phyloP scores from a whole-genome alignment of 2,329 filamentous ascomycete genomes.

The Phyllosticta capitalensis region DNA sequence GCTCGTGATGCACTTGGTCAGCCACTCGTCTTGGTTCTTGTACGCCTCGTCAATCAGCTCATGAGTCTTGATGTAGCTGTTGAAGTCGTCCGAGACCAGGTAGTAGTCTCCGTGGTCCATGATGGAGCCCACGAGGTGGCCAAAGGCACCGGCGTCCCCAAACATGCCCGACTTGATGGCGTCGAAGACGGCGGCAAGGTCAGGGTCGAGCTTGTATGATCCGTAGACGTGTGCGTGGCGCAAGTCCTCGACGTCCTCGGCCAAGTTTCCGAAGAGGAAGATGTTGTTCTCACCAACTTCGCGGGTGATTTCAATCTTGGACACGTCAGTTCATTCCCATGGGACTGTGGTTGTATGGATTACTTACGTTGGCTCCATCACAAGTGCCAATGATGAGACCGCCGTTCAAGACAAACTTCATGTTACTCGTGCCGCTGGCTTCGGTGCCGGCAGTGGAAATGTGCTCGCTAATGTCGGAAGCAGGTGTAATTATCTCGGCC shows the following conservation, averaged over 20 bases:
- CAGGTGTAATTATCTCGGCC: conserved; percentile 90
- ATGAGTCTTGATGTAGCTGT: conserved; percentile 87
- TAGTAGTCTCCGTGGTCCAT: conserved; percentile 95
- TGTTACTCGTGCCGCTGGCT: conserved; percentile 83
- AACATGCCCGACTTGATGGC: conserved; percentile 73
- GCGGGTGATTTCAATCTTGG: conserved; percentile 86
- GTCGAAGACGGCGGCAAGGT: conserved; percentile 72
- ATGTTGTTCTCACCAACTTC: conserved; percentile 96
- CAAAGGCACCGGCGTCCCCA: conserved; percentile 68
- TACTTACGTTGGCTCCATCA: conserved; percentile 86
- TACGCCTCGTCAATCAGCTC: conserved; percentile 85
- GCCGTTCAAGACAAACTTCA: conserved; percentile 98
- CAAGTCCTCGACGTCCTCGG: conserved; percentile 93
- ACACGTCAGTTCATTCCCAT: conserved; percentile 2
- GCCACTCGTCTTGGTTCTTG: conserved; percentile 84
- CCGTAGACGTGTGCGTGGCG: conserved; percentile 84
- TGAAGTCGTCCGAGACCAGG: conserved; percentile 94
- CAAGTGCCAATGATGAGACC: conserved; percentile 96
- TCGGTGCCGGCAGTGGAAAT: conserved; percentile 97
- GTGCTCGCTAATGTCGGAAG: conserved; percentile 94
- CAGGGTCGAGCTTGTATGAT: conserved; percentile 64
- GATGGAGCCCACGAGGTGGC: conserved; percentile 74
- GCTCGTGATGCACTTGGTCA: conserved; percentile 78
- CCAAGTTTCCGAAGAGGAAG: conserved; percentile 93
- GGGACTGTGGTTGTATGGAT: neutral